Evolutionary conservation across 108 stramenopile species (phyloP).

Genomic region (Cafeteria roenbergensis): DNA sequence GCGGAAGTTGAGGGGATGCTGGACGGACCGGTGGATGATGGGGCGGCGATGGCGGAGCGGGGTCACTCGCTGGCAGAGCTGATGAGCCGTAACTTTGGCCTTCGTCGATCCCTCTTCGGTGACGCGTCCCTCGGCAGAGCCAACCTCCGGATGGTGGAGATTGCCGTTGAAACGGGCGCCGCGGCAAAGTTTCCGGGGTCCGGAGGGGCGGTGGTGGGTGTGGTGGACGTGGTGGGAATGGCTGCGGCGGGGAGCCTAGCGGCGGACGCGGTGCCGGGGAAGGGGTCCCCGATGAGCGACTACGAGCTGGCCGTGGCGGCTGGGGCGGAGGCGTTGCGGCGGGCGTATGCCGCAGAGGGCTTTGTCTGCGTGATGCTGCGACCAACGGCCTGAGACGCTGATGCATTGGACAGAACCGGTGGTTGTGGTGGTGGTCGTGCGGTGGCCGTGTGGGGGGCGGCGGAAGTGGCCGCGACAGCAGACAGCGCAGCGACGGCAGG

Average conservation of each 20-base stretch:
- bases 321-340: neutral
- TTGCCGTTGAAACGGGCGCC: constrained; percentile 8
- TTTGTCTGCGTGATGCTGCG: neutral
- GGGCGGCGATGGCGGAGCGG: neutral
- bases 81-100: constrained; percentile 21
- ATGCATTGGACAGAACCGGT: too few relatives aligned
- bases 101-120: constrained; percentile 19
- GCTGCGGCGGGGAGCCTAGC: neutral
- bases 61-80: neutral
- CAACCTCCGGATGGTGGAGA: constrained; percentile 18
- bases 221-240: neutral
- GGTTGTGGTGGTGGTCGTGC: too few relatives aligned
- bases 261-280: too few relatives aligned
- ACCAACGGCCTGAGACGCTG: too few relatives aligned
- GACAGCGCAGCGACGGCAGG: too few relatives aligned
- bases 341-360: neutral
- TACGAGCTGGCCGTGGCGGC: neutral
- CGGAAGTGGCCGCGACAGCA: too few relatives aligned
- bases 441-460: too few relatives aligned
- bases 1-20: neutral
- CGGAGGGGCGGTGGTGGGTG: constrained; percentile 25
- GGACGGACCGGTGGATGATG: neutral
- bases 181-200: constrained; percentile 26
- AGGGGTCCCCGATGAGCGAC: neutral
- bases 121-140: constrained; percentile 20